These are phyloP conservation scores for Botrytis paeoniae DNA, from an alignment of 2,329 filamentous ascomycete genomes.

Conservation along the genomic window DNA sequence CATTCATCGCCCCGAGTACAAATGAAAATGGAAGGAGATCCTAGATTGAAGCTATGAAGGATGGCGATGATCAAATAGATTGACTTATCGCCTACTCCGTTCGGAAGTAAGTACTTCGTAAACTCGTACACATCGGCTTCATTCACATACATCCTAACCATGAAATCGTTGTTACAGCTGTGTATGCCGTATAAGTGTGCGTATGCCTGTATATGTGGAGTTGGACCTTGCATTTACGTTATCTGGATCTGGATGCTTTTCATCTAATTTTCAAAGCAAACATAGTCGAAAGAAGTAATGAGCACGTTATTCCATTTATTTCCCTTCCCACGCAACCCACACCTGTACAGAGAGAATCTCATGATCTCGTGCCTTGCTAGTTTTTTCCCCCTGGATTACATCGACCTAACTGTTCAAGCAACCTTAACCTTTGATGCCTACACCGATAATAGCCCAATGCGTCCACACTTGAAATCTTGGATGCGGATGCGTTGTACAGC, in stretches of 20 bases:
- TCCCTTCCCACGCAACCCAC: background rate
- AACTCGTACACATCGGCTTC: background rate
- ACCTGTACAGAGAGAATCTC: background rate
- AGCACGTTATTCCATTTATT: background rate
- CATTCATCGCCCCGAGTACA: slow-evolving; percentile 4
- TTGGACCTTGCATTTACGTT: slow-evolving; percentile 14
- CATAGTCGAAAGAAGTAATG: background rate
- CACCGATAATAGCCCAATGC: slow-evolving; percentile 3
- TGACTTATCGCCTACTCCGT: background rate
- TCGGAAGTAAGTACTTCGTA: background rate
- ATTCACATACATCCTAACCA: background rate
- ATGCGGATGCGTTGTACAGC: slow-evolving; percentile 15
- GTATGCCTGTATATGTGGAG: background rate
- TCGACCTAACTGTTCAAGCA: background rate
- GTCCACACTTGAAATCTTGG: background rate
- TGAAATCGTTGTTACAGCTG: background rate
- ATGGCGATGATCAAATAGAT: background rate
- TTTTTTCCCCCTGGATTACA: slow-evolving; percentile 8
- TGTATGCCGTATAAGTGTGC: background rate
- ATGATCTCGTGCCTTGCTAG: slow-evolving; percentile 18
- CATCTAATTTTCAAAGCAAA: background rate
- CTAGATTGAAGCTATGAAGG: background rate
- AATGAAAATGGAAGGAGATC: background rate
- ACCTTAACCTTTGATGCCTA: slow-evolving; percentile 6
- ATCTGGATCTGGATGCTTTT: background rate